phyloP scores from a whole-genome alignment of 495 filamentous ascomycete species.

The Chaetomium cochliodes region DNA sequence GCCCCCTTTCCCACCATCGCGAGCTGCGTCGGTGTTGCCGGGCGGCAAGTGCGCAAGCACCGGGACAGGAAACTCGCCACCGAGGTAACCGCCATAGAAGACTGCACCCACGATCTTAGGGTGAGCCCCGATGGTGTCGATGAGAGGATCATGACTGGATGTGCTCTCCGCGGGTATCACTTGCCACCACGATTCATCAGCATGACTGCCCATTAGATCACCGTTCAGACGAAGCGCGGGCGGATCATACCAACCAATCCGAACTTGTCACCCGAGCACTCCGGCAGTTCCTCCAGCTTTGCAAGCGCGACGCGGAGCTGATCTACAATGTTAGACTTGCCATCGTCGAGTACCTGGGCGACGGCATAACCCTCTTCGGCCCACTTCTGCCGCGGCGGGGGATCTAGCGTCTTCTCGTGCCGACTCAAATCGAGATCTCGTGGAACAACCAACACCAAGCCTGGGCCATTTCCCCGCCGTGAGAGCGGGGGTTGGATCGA shows the following conservation, averaged over 20 bases:
- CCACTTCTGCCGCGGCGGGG: constrained; percentile 55
- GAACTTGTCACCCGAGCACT: constrained; percentile 35
- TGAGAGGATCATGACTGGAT: not conserved
- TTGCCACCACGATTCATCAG: not conserved
- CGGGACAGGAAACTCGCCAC: constrained; percentile 9
- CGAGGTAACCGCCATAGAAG: constrained; percentile 30
- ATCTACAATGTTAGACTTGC: not conserved
- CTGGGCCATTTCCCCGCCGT: constrained; percentile 55
- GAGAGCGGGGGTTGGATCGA: constrained; percentile 56
- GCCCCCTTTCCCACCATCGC: not conserved
- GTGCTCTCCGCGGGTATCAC: constrained; percentile 7
- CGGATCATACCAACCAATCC: constrained; percentile 39
- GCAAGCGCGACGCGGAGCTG: constrained; percentile 23
- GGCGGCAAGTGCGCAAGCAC: constrained; percentile 28
- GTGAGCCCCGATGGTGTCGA: constrained; percentile 19
- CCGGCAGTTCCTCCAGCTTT: constrained; percentile 29
- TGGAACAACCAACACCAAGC: constrained; percentile 47
- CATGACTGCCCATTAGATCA: not conserved
- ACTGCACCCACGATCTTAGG: constrained; percentile 36
- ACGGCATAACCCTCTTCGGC: constrained; percentile 60
- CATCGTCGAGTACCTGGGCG: constrained; percentile 36
- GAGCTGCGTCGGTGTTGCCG: not conserved
- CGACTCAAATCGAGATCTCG: constrained; percentile 12
- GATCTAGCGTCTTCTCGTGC: constrained; percentile 38
- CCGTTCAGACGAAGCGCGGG: not conserved